Conservation (phyloP, 164 flowering plant species). For the Dillenia turbinata region DNA sequence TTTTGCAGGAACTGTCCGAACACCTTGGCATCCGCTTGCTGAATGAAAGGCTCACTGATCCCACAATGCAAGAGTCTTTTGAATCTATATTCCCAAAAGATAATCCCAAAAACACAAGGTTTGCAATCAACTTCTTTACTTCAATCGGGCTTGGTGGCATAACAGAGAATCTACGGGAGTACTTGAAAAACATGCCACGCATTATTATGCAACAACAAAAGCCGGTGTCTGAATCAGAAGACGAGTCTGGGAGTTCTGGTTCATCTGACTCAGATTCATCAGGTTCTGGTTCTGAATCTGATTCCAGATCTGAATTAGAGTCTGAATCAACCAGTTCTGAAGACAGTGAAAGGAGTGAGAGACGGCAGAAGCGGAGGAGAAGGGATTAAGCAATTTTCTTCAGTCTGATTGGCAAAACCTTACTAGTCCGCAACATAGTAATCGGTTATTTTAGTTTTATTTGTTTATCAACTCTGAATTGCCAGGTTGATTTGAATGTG, state of each 20-base stretch:
- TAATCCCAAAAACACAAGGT: slow-evolving; percentile 84
- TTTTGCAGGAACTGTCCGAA: slow-evolving; percentile 78
- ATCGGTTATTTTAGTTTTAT: too few relatives aligned
- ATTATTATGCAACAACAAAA: slow-evolving; percentile 88
- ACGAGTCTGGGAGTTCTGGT: slow-evolving; percentile 37
- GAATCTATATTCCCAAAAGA: slow-evolving; percentile 89
- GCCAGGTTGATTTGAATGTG: too few relatives aligned
- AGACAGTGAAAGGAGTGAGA: slow-evolving; percentile 26
- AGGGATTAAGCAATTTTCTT: slow-evolving; percentile 7
- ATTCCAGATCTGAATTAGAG: slow-evolving; percentile 16
- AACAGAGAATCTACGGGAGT: slow-evolving; percentile 81
- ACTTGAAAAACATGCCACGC: slow-evolving; percentile 84
- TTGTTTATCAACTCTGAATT: too few relatives aligned
- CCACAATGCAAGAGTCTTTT: slow-evolving; percentile 71
- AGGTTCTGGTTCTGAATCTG: slow-evolving; percentile 20
- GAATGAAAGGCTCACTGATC: slow-evolving; percentile 76
- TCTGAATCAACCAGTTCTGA: slow-evolving; percentile 32
- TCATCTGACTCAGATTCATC: slow-evolving; percentile 30
- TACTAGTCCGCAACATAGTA: too few relatives aligned
- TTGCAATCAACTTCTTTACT: slow-evolving; percentile 85
- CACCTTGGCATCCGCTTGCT: slow-evolving; percentile 77
- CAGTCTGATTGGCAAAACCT: background rate
- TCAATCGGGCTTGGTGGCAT: slow-evolving; percentile 95
- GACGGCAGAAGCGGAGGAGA: slow-evolving; percentile 33
- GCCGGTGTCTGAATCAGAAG: slow-evolving; percentile 43